Evolutionary conservation across 2,329 filamentous ascomycete species (phyloP), one percentile per base, ranked within the genome.

Genomic region (Colletotrichum destructivum): DNA sequence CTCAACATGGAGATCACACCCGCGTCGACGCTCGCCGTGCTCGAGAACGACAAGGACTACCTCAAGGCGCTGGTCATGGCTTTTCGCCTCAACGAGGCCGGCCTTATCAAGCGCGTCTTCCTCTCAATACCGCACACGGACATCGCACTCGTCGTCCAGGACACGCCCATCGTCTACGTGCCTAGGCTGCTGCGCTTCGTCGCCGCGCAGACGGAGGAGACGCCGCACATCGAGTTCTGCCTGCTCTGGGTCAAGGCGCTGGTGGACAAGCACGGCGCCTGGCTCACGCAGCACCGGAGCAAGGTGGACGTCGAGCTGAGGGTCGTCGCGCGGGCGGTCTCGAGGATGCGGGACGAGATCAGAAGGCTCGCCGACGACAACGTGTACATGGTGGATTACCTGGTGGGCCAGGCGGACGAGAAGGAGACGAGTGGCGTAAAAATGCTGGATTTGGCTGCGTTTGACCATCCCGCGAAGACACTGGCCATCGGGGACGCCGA

Each of bases 41-140:
- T 93, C 42, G 87, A 92, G 69, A 84, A 82, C 52, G 91, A 95
- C 67, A 89, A 89, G 73, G 94, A 98, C 79, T 97, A 94, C 81
- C 89, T 98, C 74, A 97, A 96, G 83, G 96, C 96, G 1, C 86
- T 99, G 7, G 91, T 98, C 74, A 99, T 99, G 96, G 93, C 95
- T 1, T 99, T 99, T 87, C 93, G 97, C 7, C 91, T 99, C 70
- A 98, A 98, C 83, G 94, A 97, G 81, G 88, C 91, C 5, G 90
- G 91, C 26, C 87, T 99, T 57, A 90, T 98, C 73, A 93, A 93
- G 76, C 91, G 91, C 65, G 94, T 98, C 21, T 98, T 98, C 83
- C 92, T 97, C 82, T 89, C 90, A 2, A 92, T 96, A 31, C 95
- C 96, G 1, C 87, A 92, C 52, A 82, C 86, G 2, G 92, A 96